Evolutionary conservation across 176 grass and related monocot genomes (phyloP).

Genomic region (Alloteropsis semialata): DNA sequence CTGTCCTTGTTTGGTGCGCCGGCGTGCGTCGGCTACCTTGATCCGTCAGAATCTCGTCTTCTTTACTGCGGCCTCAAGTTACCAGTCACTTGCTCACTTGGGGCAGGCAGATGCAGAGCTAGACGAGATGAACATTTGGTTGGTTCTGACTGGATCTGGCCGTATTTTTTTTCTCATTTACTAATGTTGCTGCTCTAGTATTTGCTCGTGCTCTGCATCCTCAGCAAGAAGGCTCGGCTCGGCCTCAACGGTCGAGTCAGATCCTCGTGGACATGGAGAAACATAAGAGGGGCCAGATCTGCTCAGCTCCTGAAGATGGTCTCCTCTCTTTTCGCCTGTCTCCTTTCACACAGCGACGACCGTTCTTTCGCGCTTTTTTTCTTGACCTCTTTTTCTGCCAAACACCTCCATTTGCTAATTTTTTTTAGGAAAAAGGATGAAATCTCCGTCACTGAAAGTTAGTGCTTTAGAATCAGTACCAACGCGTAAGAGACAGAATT

Average conservation of each 20-base stretch:
- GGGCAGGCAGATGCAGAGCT: background rate
- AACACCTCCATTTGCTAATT: no score
- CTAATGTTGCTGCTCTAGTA: background rate
- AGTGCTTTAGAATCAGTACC: background rate
- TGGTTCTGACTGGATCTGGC: background rate
- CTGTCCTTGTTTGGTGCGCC: background rate
- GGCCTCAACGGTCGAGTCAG: background rate
- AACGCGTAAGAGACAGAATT: background rate
- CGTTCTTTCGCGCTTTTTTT: background rate
- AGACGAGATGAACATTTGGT: background rate
- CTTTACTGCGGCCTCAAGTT: background rate
- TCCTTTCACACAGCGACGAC: background rate
- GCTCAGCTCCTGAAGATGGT: background rate
- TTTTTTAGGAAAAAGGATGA: background rate
- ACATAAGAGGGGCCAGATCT: no score
- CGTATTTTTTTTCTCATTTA: background rate
- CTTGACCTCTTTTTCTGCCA: no score
- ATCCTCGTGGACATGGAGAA: no score
- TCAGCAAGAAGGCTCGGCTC: background rate
- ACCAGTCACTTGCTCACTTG: background rate
- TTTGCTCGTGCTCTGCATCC: background rate
- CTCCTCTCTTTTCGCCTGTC: background rate
- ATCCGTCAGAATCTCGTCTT: background rate
- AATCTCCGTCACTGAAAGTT: background rate
- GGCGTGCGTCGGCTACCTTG: background rate